A percentile compares a stretch with the other conserved stretches of the same genome.
phyloP scores from a whole-genome alignment of 345 rosid genomes.

The Citrus cavaleriei region DNA sequence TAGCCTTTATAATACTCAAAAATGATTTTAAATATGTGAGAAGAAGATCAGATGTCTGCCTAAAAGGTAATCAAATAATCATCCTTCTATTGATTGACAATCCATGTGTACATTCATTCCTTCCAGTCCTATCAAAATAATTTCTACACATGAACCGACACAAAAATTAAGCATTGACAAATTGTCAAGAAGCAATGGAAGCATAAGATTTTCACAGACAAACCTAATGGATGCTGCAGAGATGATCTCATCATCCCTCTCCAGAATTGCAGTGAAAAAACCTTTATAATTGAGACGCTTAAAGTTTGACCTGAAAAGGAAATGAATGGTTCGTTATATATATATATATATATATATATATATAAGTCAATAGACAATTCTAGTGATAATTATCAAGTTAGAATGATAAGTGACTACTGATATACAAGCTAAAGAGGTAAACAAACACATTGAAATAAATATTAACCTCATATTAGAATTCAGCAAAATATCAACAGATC shows the following conservation, averaged over 20 bases:
- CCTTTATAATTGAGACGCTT: slow-evolving; percentile 68
- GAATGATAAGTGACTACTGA: neutral
- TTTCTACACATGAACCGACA: neutral
- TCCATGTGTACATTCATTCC: neutral
- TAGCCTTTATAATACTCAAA: neutral
- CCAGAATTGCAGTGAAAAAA: slow-evolving; percentile 75
- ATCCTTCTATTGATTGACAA: neutral
- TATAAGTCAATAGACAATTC: neutral
- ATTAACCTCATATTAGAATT: neutral
- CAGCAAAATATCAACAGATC: neutral
- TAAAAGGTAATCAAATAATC: neutral
- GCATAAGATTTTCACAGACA: neutral
- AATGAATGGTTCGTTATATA: neutral
- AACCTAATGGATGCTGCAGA: slow-evolving; percentile 92
- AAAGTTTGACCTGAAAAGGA: slow-evolving; percentile 73
- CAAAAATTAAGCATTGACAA: neutral
- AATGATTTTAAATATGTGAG: neutral
- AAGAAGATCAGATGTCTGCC: neutral
- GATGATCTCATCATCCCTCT: slow-evolving; percentile 80
- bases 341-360: too few relatives aligned
- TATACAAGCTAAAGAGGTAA: neutral
- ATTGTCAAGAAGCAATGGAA: neutral
- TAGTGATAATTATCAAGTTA: neutral
- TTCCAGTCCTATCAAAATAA: neutral
- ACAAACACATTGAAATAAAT: neutral